Conservation (phyloP, 192 early-diverging fungal species). For the Jimgerdemannia flammicorona region DNA sequence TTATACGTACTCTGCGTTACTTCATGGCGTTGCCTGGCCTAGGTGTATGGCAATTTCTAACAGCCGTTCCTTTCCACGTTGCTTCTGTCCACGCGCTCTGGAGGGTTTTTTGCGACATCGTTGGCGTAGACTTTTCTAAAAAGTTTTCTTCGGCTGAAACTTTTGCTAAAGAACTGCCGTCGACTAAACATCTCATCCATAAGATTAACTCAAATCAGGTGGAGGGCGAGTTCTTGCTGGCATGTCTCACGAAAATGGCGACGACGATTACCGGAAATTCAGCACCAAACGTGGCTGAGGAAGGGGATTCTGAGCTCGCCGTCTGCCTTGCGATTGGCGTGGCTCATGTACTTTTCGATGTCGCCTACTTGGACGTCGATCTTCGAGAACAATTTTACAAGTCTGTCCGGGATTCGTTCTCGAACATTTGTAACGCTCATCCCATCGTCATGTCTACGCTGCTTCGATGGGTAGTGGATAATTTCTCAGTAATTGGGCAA, state of each 20-base stretch:
- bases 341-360: conserved; percentile 31
- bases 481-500: conserved; percentile 34
- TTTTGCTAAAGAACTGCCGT: conserved; percentile 5
- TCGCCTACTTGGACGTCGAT: conserved; percentile 34
- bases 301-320: not conserved
- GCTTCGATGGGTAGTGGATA: conserved; percentile 28
- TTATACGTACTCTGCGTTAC: conserved; percentile 2
- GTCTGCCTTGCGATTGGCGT: conserved; percentile 23
- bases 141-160: not conserved
- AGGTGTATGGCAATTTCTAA: conserved; percentile 13
- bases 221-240: conserved; percentile 38
- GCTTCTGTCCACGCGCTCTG: conserved; percentile 18
- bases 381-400: conserved; percentile 36
- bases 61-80: conserved; percentile 19
- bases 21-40: conserved; percentile 7
- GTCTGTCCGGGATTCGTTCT: conserved; percentile 35
- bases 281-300: not conserved
- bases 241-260: conserved; percentile 35
- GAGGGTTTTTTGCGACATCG: conserved; percentile 11
- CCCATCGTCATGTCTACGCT: conserved; percentile 31
- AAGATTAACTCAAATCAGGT: conserved; percentile 18
- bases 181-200: conserved; percentile 5
- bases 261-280: conserved; percentile 19
- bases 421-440: conserved; percentile 29
- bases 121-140: conserved; percentile 2